Conservation (phyloP, 768 basidiomycete species). For the Tephrocybe sp. region DNA sequence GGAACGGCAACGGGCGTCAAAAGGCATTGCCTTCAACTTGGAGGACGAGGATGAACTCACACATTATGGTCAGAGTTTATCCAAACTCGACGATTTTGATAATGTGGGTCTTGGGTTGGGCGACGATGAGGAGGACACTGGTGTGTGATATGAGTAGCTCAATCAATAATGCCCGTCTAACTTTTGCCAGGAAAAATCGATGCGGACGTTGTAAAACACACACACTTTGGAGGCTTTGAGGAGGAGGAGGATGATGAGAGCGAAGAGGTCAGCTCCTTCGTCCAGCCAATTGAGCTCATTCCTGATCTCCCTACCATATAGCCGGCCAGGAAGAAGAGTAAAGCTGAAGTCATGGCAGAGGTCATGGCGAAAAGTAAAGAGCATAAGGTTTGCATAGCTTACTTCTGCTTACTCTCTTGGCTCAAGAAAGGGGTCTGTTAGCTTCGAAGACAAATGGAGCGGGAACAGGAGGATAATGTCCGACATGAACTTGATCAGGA, state of each 20-base stretch:
- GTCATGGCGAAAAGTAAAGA: slow-evolving; percentile 97
- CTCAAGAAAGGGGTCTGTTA: slow-evolving; percentile 27
- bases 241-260: slow-evolving; percentile 49
- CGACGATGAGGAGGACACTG: slow-evolving; percentile 53
- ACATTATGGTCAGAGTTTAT: slow-evolving; percentile 87
- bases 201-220: slow-evolving; percentile 58
- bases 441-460: slow-evolving; percentile 86
- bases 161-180: neutral
- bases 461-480: slow-evolving; percentile 80
- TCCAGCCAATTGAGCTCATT: neutral
- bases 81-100: slow-evolving; percentile 84
- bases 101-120: slow-evolving; percentile 60
- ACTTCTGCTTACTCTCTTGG: neutral
- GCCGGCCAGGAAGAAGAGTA: slow-evolving; percentile 86
- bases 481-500: slow-evolving; percentile 89
- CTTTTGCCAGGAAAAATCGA: slow-evolving; percentile 61
- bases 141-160: slow-evolving; percentile 25
- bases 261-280: slow-evolving; percentile 37
- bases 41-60: slow-evolving; percentile 92
- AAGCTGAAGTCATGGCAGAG: slow-evolving; percentile 97
- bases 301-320: slow-evolving; percentile 25
- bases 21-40: slow-evolving; percentile 80
- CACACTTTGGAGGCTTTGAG: slow-evolving; percentile 87
- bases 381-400: slow-evolving; percentile 66
- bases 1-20: slow-evolving; percentile 80